Evolutionary conservation across 352 stramenopile genomes (phyloP), one percentile per base, ranked within the genome.

Genomic region (Thalassiosira pacifica): DNA sequence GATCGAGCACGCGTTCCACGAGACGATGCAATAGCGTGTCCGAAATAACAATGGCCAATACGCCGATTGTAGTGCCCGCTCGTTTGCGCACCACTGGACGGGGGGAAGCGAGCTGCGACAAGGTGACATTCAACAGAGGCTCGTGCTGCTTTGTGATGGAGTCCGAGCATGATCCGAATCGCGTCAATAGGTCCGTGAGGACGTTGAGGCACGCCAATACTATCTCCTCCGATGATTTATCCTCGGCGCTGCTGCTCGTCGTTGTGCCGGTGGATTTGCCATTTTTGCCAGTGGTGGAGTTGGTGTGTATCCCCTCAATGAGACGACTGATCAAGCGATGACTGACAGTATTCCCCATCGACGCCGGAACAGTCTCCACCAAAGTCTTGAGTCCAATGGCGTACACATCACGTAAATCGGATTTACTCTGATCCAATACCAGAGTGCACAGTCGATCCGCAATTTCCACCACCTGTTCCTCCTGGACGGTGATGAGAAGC

Each of bases 321-420:
- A 97, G 83, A 18, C 92, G 81, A 13, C 71, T 76, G 3, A 94
- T 92, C 48, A 97, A 82, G 32, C 85, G 78, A 65, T 93, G 67
- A 40, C 95, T 95, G 27, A 99, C 95, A 5, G 92, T 86, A 31
- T 96, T 92, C 18, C 97, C 97, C 55, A 97, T 98, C 13, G 88
- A 83, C 16, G 95, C 88, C n/a, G 97, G 98, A 42, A 99, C 97
- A 32, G 87, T 94, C 66, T 94, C 90, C 61, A 94, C 87, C 29
- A 99, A 96, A 9, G 97, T 99, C 91, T 99, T 98, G 9, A 99
- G 92, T 22, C 98, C 98, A 89, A 99, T 99, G 9, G 97, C 96
- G 88, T 99, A 99, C 32, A 99, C 98, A 91, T 99, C 98, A 34
- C 98, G 94, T 19, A 99, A 93, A 89, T 99, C 98, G 19, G 93